Evolutionary conservation across 1,284 basidiomycete genomes (phyloP).

Genomic region (Gymnopus androsaceus): DNA sequence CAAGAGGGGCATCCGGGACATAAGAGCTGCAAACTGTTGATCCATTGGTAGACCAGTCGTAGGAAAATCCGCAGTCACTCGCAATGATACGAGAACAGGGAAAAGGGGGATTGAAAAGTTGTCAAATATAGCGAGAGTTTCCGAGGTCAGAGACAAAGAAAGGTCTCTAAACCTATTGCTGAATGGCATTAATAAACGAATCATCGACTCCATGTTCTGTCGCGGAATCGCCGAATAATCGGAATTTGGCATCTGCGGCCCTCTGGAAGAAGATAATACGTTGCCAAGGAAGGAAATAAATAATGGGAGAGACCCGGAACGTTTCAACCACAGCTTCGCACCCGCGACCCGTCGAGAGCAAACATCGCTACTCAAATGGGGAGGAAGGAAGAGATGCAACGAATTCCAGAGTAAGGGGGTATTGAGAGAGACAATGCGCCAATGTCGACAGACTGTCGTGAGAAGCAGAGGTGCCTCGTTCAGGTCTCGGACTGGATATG

Average conservation of each 20-base stretch:
- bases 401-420: constrained; percentile 14
- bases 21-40: background rate
- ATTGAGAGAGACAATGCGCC: constrained; percentile 14
- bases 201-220: background rate
- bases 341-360: background rate
- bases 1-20: background rate
- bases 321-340: background rate
- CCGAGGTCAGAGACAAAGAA: background rate
- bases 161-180: background rate
- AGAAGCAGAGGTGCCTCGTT: constrained; percentile 16
- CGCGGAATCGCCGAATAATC: background rate
- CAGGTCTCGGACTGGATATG: constrained; percentile 8
- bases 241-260: background rate
- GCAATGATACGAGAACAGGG: background rate
- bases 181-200: background rate
- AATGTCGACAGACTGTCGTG: constrained; percentile 13
- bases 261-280: background rate
- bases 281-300: background rate
- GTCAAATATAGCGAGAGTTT: background rate
- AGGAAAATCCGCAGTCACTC: background rate
- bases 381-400: constrained; percentile 14
- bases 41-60: too few relatives aligned
- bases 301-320: constrained; percentile 1
- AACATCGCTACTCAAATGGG: background rate
- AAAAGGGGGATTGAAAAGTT: background rate